Evolutionary conservation across 139 green algal species (phyloP), one percentile per base, ranked within the genome.

Genomic region (Diplosphaera chodatii): DNA sequence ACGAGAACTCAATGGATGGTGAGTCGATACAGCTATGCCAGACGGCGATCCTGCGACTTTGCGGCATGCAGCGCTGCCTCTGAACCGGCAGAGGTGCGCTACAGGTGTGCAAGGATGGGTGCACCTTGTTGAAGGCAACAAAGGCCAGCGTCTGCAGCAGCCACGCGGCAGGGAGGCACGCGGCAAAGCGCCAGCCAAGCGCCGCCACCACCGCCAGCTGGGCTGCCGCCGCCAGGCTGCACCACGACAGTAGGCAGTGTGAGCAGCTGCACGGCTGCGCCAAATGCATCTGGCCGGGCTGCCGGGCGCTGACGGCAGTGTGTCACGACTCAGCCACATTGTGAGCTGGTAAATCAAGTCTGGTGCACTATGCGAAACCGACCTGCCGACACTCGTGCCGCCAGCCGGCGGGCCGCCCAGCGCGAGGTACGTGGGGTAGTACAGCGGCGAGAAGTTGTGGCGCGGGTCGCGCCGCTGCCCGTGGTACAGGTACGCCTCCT

Each of bases 371-470:
- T n/a, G n/a, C n/a, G n/a, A n/a, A n/a, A n/a, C n/a, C n/a, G n/a
- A 48, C 37, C 37, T 48, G 64, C 55, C 75, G 69, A 73, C 34
- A 0, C 20, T 22, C 56, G 40, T 13, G 28, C 62, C 37, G 40
- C 37, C 10, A 4, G 55, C 15, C 25, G 33, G 13, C 32, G 29
- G 0, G 27, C 32, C n/a, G 2, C 15, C 13, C 16, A n/a, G 32
- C 15, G 66, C 63, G 18, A 97, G 68, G 78, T 98, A 98, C 3
- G 88, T 81, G 3, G 79, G 75, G 70, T 93, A 93, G 69, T 92
- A 98, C 66, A 93, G 87, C 5, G 87, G 74, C 4, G 93, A 93
- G 74, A 98, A 98, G 83, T 95, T 98, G 86, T 98, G 94, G 27
- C 92, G 77, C 0, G 86, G 94, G 70, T 98, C 93, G 0, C 79